Conservation (phyloP, 208 protist species). For the Herpetomonas muscarum region DNA sequence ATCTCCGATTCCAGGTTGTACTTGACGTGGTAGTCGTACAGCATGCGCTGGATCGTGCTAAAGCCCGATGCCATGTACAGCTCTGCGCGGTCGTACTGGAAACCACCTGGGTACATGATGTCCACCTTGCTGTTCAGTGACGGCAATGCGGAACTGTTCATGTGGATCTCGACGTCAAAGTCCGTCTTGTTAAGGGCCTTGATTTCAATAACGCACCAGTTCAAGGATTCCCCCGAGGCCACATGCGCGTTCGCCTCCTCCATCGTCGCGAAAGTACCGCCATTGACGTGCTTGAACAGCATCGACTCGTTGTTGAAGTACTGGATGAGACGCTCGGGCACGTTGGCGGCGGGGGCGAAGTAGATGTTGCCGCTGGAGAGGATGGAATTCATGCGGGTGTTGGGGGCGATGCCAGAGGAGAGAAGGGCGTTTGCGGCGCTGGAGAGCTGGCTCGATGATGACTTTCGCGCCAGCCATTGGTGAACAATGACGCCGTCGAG, state of each 20-base stretch:
- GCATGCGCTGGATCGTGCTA: conserved; percentile 24
- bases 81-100: conserved; percentile 23
- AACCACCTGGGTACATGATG: conserved; percentile 30
- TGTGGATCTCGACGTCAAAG: conserved; percentile 45
- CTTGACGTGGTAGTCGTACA: conserved; percentile 34
- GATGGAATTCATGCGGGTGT: conserved; percentile 29
- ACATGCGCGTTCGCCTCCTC: conserved; percentile 22
- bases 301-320: conserved; percentile 21
- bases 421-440: conserved; percentile 11
- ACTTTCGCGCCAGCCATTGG: conserved; percentile 21
- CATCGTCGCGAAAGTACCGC: conserved; percentile 30
- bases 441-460: conserved; percentile 1
- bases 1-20: conserved; percentile 9
- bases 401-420: conserved; percentile 15
- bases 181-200: conserved; percentile 20
- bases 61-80: conserved; percentile 55
- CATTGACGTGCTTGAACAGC: conserved; percentile 41
- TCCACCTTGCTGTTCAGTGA: conserved; percentile 16
- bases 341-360: conserved; percentile 23
- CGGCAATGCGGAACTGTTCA: conserved; percentile 40
- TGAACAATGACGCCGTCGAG: conserved; percentile 17
- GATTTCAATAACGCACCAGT: conserved; percentile 41
- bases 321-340: conserved; percentile 21
- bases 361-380: conserved; percentile 36
- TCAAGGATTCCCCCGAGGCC: not conserved